These are phyloP conservation scores for Paramecium biaurelia DNA, from an alignment of 73 alveolate species.

Conservation along the genomic window DNA sequence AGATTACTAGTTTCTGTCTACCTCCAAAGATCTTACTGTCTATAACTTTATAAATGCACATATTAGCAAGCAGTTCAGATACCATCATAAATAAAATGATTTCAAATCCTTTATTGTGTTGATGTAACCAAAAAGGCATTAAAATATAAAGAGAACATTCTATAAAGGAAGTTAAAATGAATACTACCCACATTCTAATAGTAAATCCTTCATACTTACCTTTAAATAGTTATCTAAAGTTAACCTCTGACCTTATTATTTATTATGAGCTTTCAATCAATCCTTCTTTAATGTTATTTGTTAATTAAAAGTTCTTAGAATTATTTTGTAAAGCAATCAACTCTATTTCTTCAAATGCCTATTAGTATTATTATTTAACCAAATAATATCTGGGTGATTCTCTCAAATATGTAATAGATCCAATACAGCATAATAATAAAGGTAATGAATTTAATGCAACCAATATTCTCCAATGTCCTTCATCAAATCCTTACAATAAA, in stretches of 20 bases:
- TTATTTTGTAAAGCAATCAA: not conserved
- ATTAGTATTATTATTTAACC: not conserved
- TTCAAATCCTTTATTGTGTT: slow-evolving; percentile 1
- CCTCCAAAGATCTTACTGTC: slow-evolving; percentile 28
- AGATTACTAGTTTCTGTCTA: not conserved
- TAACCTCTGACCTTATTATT: not conserved
- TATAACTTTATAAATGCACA: not conserved
- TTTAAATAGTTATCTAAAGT: not conserved
- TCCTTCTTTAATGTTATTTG: not conserved
- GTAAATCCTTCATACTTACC: not conserved
- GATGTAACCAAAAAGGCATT: slow-evolving; percentile 34
- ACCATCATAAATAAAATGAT: slow-evolving; percentile 1
- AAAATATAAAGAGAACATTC: not conserved
- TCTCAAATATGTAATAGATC: not conserved
- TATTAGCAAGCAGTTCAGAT: not conserved
- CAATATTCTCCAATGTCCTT: slow-evolving; percentile 32
- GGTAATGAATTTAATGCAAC: slow-evolving; percentile 14
- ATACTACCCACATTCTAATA: slow-evolving; percentile 30
- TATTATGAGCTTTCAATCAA: not conserved
- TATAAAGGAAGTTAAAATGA: slow-evolving; percentile 19
- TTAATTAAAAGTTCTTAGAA: not conserved
- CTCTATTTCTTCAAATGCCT: slow-evolving; percentile 38
- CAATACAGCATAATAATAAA: not conserved
- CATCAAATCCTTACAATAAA: not conserved
- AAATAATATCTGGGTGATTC: slow-evolving; percentile 39